These are phyloP conservation scores for Xylaria sp. DNA, from an alignment of 2,329 filamentous ascomycete genomes.

Conservation along the genomic window DNA sequence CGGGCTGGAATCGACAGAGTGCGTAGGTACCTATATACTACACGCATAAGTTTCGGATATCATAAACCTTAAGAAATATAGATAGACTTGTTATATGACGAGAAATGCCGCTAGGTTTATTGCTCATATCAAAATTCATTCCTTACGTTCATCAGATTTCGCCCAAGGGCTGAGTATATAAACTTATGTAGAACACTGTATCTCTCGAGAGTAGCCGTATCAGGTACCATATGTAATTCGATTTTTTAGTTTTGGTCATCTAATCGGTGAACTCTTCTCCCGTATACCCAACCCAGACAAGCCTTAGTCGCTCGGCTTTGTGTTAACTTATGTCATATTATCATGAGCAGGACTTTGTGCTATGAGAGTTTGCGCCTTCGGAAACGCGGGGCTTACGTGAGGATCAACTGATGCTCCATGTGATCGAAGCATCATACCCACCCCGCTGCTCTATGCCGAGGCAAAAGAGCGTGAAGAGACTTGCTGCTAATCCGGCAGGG, in stretches of 20 bases:
- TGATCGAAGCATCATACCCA: background rate
- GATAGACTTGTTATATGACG: too few relatives aligned
- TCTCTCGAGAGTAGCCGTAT: background rate
- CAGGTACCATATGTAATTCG: background rate
- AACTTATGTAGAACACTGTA: background rate
- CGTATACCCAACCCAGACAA: background rate
- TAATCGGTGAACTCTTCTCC: background rate
- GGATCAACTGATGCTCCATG: background rate
- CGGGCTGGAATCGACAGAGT: too few relatives aligned
- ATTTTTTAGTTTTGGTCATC: background rate
- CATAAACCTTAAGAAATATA: too few relatives aligned
- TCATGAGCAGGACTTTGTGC: background rate
- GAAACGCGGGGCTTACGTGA: background rate
- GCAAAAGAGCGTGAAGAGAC: background rate
- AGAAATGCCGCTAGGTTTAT: too few relatives aligned
- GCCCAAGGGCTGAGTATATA: too few relatives aligned
- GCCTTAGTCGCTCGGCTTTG: background rate
- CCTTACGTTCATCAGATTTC: too few relatives aligned
- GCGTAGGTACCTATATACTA: too few relatives aligned
- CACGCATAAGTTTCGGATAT: too few relatives aligned
- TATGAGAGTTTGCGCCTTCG: background rate
- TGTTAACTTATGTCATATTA: background rate
- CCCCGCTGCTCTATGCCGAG: background rate
- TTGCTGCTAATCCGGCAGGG: background rate
- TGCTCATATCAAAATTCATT: too few relatives aligned